Evolutionary conservation across 805 yeast species (phyloP), one percentile per base, ranked within the genome.

Genomic region (Candida oleophila): DNA sequence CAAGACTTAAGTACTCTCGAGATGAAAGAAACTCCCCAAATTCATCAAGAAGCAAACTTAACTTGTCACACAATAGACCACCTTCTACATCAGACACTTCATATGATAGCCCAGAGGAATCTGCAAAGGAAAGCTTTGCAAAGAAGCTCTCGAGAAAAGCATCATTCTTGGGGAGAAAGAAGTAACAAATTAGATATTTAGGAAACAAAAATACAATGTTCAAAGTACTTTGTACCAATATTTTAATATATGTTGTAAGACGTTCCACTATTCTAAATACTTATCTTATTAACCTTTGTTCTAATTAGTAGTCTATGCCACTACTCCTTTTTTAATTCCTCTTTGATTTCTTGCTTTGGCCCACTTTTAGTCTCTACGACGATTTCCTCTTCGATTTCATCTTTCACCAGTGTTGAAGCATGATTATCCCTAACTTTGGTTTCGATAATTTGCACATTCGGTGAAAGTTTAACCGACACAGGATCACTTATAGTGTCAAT

Each of bases 401-500:
- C 3, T 3, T 15, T 38, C 12, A 4, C 4, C 11, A 3, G n/a
- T 19, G n/a, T 21, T 7, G 12, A 3, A n/a, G 19, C 14, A 38
- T 38, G 5, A 8, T 3, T 37, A 19, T 55, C 56, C 30, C 30
- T 11, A 11, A 37, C 49, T 47, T 43, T 48, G 51, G 2, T 50
- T 4, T 59, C 61, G 1, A 68, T 49, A 11, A 71, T 66, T 42
- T 68, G 64, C 5, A 87, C 79, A 54, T 85, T 84, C 4, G 70
- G 73, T 0, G 94, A 72, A 51, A 85, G 75, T 53, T 77, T 82
- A 2, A 87, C 89, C 20, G 72, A 73, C 0, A 71, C 69, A 1
- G 75, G 69, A 0, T 83, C 79, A 2, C 73, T 73, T 16, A 87
- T 78, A 0, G 96, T 87, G 52, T 88, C 95, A n/a, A 83, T 78